Percentiles rank a stretch among this genome's conserved stretches.
Evolutionary conservation across 148 eudicot species (phyloP).

Genomic region (Rhododendron simsii): DNA sequence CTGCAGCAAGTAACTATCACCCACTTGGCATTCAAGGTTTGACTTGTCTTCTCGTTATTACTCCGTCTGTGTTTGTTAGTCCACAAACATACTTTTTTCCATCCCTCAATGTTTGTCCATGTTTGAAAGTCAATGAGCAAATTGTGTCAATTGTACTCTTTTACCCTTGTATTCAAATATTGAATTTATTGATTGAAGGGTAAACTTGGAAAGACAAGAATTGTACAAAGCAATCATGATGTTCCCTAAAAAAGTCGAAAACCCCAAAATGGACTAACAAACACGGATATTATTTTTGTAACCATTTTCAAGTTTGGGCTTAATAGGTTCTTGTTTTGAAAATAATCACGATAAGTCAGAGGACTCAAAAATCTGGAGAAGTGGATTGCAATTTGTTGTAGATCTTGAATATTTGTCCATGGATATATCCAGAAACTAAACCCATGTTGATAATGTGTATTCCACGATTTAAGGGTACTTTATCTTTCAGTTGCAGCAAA

Average conservation of each 20-base stretch:
- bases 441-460: not conserved
- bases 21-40: slow-evolving; percentile 55
- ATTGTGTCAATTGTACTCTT: too few relatives aligned
- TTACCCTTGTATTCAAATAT: too few relatives aligned
- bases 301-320: not conserved
- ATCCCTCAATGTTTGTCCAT: too few relatives aligned
- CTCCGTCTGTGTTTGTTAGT: too few relatives aligned
- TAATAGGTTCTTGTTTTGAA: not conserved
- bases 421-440: not conserved
- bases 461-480: not conserved
- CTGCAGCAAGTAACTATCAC: slow-evolving; percentile 44
- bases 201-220: too few relatives aligned
- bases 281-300: not conserved
- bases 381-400: not conserved
- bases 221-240: too few relatives aligned
- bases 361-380: not conserved
- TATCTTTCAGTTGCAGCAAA: not conserved
- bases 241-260: too few relatives aligned
- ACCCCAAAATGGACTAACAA: too few relatives aligned
- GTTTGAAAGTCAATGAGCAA: too few relatives aligned
- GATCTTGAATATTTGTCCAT: not conserved
- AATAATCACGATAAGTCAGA: not conserved
- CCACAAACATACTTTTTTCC: too few relatives aligned
- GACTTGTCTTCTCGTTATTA: slow-evolving; percentile 2
- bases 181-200: too few relatives aligned